These are phyloP conservation scores for Pichia sp. DNA, from an alignment of 1,139 yeast species.

Conservation along the genomic window DNA sequence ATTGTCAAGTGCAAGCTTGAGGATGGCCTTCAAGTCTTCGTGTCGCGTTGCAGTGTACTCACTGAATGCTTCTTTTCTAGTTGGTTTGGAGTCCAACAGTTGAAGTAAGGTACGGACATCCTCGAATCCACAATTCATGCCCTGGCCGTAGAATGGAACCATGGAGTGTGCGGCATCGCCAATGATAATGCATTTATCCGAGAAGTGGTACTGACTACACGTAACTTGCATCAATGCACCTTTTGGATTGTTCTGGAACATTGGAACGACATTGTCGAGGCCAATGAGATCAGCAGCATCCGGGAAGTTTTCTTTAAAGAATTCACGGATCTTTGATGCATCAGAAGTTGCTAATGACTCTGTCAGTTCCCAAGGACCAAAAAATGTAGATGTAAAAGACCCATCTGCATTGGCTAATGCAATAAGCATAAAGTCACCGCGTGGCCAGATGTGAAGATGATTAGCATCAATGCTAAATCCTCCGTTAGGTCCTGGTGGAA, in stretches of 20 bases:
- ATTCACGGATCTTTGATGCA: constrained; percentile 32
- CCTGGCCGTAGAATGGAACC: constrained; percentile 98
- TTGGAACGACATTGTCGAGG: constrained; percentile 35
- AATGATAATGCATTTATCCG: constrained; percentile 58
- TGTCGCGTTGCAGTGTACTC: constrained; percentile 52
- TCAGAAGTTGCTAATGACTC: constrained; percentile 42
- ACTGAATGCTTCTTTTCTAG: constrained; percentile 45
- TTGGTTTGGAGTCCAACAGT: constrained; percentile 38
- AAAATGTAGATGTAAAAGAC: constrained; percentile 83
- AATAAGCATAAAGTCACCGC: constrained; percentile 79
- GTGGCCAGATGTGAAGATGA: constrained; percentile 92
- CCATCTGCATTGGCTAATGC: constrained; percentile 84
- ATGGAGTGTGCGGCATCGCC: constrained; percentile 96
- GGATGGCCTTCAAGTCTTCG: constrained; percentile 65
- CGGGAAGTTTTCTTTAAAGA: constrained; percentile 58
- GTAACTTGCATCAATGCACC: constrained; percentile 67
- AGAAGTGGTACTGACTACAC: constrained; percentile 63
- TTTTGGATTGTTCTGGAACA: constrained; percentile 57
- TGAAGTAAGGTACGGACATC: constrained; percentile 68
- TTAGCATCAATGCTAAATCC: constrained; percentile 56
- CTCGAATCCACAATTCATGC: constrained; percentile 95
- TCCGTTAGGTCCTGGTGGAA: constrained; percentile 48
- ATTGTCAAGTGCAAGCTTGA: constrained; percentile 72
- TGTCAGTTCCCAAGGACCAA: constrained; percentile 73
- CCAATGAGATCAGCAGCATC: constrained; percentile 74